Conservation (phyloP, 2,329 filamentous ascomycete genomes). For the Elsinoe batatas region DNA sequence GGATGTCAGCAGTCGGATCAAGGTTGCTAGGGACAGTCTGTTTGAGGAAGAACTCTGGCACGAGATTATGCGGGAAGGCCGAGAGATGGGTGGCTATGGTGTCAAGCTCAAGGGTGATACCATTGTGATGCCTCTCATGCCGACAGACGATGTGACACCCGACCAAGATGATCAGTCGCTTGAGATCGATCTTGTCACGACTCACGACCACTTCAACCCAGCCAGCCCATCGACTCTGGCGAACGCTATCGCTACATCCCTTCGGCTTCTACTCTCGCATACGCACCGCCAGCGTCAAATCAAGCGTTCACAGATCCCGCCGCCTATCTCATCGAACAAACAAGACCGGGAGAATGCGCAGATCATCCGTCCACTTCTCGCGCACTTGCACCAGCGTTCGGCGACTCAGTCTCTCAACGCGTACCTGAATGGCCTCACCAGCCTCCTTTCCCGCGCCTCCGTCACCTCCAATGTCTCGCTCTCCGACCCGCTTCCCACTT, state of each 20-base stretch:
- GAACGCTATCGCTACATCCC: conserved; percentile 53
- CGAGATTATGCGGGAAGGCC: conserved; percentile 74
- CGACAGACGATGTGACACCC: background rate
- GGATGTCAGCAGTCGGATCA: conserved; percentile 57
- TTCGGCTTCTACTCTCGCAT: conserved; percentile 68
- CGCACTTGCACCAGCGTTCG: conserved; percentile 42
- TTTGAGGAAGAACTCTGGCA: conserved; percentile 84
- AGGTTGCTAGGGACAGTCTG: conserved; percentile 66
- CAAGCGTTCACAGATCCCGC: conserved; percentile 55
- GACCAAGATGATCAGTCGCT: background rate
- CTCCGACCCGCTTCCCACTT: background rate
- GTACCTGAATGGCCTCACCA: conserved; percentile 21
- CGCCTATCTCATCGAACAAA: conserved; percentile 43
- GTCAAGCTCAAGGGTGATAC: conserved; percentile 50
- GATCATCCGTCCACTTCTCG: conserved; percentile 51
- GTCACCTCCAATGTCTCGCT: conserved; percentile 11
- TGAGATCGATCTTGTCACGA: conserved; percentile 56
- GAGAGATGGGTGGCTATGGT: conserved; percentile 59
- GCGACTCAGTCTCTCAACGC: conserved; percentile 28
- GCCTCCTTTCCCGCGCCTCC: conserved; percentile 17
- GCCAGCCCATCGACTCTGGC: conserved; percentile 33
- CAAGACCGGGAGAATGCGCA: conserved; percentile 42
- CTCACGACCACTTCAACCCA: conserved; percentile 31
- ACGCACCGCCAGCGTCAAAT: conserved; percentile 68
- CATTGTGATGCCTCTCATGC: conserved; percentile 26